Base-by-base conservation (phyloP, 2,329 filamentous ascomycete species). In the Pseudocercospora musae region DNA sequence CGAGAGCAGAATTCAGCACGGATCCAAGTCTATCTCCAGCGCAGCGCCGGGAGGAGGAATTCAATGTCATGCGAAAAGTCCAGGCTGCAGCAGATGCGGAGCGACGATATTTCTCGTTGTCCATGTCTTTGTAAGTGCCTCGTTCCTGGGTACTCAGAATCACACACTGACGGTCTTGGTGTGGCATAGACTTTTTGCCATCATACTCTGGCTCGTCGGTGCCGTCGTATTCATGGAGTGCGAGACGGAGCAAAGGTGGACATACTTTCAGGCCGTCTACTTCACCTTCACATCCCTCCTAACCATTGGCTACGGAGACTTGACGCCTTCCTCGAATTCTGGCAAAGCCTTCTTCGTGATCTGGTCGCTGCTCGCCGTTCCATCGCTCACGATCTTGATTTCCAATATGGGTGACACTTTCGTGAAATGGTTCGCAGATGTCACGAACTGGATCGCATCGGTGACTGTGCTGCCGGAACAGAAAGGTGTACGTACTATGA, bases 331-430 rank as follows among this genome's bases (percentile, higher is more conserved):
- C 13, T 80, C 77, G 56, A 84, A 84, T 64, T 77, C 80, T 11
- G 81, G 81, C 8, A 82, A 80, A 67, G 77, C 81, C 1, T 85
- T 85, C 66, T 85, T 85, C 67, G 81, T 85, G 1, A 79, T 85
- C 63, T 85, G 83, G 83, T 81, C 80, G 13, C 70, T 85, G 4
- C 73, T 85, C 8, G 83, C 83, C 0, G 78, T 85, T 0, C 83
- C 83, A 0, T 81, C 81, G 0, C 75, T 85, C 50, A 84, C 84
- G 0, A 82, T 84, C 23, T 74, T 84, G 33, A 84, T 83, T 66
- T 80, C 76, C 59, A 80, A 83, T 62, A 82, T 84, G 81, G 80
- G 81, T 13, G 81, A 82, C 62, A 84, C 82, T 0, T 79, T 84
- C 9, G 81, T 86, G 62, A 82, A 82, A 62, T 74, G 75, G 8